Evolutionary conservation across 805 yeast genomes (phyloP).

Genomic region (Candida hispaniensis): DNA sequence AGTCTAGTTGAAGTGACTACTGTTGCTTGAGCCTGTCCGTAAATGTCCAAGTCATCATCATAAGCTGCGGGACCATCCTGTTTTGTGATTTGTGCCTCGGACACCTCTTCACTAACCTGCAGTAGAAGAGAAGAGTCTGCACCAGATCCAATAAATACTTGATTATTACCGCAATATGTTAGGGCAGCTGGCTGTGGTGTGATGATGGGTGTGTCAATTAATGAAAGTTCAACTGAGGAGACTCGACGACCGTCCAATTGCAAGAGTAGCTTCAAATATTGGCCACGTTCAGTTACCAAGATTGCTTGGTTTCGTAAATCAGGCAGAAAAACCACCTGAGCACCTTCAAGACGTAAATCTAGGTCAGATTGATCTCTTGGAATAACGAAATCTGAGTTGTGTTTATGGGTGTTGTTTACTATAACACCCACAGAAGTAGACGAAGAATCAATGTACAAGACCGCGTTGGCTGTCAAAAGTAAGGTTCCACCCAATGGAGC

Average conservation of each 20-base stretch:
- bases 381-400: constrained; percentile 33
- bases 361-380: constrained; percentile 39
- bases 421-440: constrained; percentile 57
- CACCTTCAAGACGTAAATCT: constrained; percentile 46
- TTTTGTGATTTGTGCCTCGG: constrained; percentile 1
- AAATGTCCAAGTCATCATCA: constrained; percentile 9
- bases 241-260: constrained; percentile 33
- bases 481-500: constrained; percentile 61
- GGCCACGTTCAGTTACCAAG: constrained; percentile 36
- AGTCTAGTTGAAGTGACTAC: constrained; percentile 3
- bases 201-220: constrained; percentile 8
- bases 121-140: constrained; percentile 11
- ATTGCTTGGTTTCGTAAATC: constrained; percentile 27
- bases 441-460: constrained; percentile 69
- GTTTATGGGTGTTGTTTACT: constrained; percentile 44
- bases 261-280: constrained; percentile 32
- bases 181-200: constrained; percentile 12
- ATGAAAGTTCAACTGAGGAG: constrained; percentile 2
- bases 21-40: constrained; percentile 1
- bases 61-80: constrained; percentile 12
- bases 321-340: constrained; percentile 23
- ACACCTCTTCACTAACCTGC: constrained; percentile 8
- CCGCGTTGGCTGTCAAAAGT: constrained; percentile 60
- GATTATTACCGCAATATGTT: constrained; percentile 4
- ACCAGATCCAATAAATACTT: constrained; percentile 6